phyloP scores from a whole-genome alignment of 441 rosid genomes.

The Pelargonium exstipulatum region DNA sequence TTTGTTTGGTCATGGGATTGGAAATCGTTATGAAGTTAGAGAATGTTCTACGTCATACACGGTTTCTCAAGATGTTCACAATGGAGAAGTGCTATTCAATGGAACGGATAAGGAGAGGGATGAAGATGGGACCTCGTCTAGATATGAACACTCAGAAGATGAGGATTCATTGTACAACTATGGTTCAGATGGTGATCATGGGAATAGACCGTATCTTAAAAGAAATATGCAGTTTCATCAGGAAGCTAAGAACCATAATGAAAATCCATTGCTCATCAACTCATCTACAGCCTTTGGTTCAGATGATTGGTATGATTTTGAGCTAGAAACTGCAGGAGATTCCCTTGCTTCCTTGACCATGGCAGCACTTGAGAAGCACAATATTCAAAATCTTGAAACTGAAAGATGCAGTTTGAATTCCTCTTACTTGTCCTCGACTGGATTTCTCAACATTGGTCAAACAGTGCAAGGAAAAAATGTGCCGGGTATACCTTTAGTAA shows the following conservation, averaged over 20 bases:
- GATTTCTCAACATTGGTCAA: slow-evolving; percentile 25
- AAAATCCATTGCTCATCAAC: slow-evolving; percentile 59
- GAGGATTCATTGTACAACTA: slow-evolving; percentile 55
- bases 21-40: slow-evolving; percentile 18
- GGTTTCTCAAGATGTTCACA: slow-evolving; percentile 19
- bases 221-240: slow-evolving; percentile 18
- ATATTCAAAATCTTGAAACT: slow-evolving; percentile 27
- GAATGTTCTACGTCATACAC: slow-evolving; percentile 20
- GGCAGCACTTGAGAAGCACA: slow-evolving; percentile 27
- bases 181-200: slow-evolving; percentile 45
- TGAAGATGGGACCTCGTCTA: slow-evolving; percentile 36
- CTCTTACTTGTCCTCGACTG: slow-evolving; percentile 18
- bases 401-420: slow-evolving; percentile 18
- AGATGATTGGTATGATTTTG: slow-evolving; percentile 86
- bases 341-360: slow-evolving; percentile 34
- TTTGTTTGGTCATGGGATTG: slow-evolving; percentile 9
- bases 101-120: slow-evolving; percentile 24
- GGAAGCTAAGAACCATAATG: slow-evolving; percentile 29
- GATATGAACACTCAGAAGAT: slow-evolving; percentile 50
- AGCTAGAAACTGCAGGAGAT: slow-evolving; percentile 46
- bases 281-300: slow-evolving; percentile 80
- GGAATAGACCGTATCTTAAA: slow-evolving; percentile 26
- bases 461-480: slow-evolving; percentile 26
- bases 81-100: slow-evolving; percentile 20
- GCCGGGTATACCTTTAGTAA: slow-evolving; percentile 19